Base-by-base conservation (phyloP, 2,329 filamentous ascomycete species). In the Ustulina deusta region DNA sequence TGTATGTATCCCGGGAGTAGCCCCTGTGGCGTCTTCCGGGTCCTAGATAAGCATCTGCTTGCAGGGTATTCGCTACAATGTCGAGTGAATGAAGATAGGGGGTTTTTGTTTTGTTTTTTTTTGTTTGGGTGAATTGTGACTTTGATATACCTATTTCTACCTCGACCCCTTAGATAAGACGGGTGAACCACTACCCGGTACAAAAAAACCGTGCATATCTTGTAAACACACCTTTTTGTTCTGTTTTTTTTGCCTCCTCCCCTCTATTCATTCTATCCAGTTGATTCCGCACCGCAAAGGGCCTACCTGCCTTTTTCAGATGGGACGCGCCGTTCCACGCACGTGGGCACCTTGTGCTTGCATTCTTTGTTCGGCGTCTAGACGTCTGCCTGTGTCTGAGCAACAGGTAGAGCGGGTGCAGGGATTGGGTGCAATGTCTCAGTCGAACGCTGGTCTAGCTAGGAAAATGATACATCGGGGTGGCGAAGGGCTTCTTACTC, bases 301-400 rank as follows among this genome's bases (percentile, higher is more conserved):
- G 5, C 36, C 36, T 38, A 63, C 59, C 64, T 63, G 54, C 59
- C 64, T 15, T 36, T 63, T 63, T 27, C 25, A 40, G 61, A 65
- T 55, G 54, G 48, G 15, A 49, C 42, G 55, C 55, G 65, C 29
- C 29, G 29, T 32, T 7, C 29, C 29, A 32, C 29, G 60, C 61
- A 56, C 42, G 55, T 64, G 61, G 65, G 20, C 34, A 58, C 46
- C 22, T 20, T 20, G 36, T 49, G 54, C 25, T 17, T 46, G 44
- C 58, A 40, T 49, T 10, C 29, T 40, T 57, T 44, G 13, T 51
- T 42, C 32, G 10, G 20, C 29, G n/a, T 59, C 20, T 25, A 34
- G 46, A 49, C 25, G 17, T 13, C 25, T 15, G 22, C n/a, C 22
- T 5, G 29, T 27, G 13, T 10, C 49, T 34, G 46, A 34, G 7